A percentile compares a stretch with the other conserved stretches of the same genome.
Evolutionary conservation across 768 basidiomycete genomes (phyloP).

Genomic region (Cantharellus anzutake): DNA sequence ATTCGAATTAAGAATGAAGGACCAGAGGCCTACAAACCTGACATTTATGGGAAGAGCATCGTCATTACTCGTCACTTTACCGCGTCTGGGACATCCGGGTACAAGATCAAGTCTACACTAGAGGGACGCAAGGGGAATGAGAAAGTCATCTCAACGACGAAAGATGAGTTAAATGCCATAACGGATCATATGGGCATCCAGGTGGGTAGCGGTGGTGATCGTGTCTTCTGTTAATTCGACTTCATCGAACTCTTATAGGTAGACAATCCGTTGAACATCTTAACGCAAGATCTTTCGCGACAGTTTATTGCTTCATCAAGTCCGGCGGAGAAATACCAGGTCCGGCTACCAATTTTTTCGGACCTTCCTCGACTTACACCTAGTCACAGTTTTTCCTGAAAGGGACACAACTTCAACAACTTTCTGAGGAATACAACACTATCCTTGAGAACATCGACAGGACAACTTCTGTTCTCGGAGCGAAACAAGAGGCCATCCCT

Average conservation of each 20-base stretch:
- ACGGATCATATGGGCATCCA: conserved; percentile 94
- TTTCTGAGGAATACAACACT: conserved; percentile 68
- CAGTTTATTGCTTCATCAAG: conserved; percentile 75
- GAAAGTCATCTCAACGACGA: conserved; percentile 49
- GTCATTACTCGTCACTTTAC: conserved; percentile 65
- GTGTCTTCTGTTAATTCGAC: neutral
- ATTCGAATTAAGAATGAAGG: conserved; percentile 80
- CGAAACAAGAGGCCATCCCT: conserved; percentile 61
- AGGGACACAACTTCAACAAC: conserved; percentile 79
- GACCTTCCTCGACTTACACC: neutral
- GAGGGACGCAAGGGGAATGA: conserved; percentile 28
- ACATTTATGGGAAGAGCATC: conserved; percentile 76
- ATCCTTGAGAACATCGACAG: conserved; percentile 54
- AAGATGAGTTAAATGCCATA: conserved; percentile 71
- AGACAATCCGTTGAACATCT: conserved; percentile 88
- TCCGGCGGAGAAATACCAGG: conserved; percentile 77
- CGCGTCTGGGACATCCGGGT: conserved; percentile 52
- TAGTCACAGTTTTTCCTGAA: conserved; percentile 67
- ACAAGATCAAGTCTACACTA: conserved; percentile 45
- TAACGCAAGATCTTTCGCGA: conserved; percentile 67
- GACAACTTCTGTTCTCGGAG: conserved; percentile 41
- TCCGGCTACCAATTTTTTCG: conserved; percentile 15
- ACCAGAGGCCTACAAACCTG: conserved; percentile 67
- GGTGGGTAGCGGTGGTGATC: conserved; percentile 9
- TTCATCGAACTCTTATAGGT: conserved; percentile 21